Conservation (phyloP, 352 stramenopile genomes). For the Chrysophaeum taylorii region DNA sequence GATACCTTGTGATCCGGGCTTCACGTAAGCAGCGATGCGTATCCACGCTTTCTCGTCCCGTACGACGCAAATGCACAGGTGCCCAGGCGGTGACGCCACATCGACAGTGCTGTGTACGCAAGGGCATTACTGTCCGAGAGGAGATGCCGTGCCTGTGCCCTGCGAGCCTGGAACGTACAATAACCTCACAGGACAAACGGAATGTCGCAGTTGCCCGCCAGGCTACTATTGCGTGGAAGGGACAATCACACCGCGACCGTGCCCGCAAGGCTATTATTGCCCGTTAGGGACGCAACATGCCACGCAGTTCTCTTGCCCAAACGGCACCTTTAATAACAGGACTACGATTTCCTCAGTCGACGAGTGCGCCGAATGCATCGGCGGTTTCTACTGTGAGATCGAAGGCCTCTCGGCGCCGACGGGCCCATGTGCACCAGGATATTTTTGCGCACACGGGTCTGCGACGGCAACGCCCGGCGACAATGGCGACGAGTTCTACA, state of each 20-base stretch:
- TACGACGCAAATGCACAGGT: no score
- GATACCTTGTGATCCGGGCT: constrained; percentile 58
- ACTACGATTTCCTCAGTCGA: constrained; percentile 34
- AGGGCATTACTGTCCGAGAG: background rate
- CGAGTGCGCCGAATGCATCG: constrained; percentile 31
- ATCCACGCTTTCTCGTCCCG: no score
- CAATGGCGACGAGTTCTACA: background rate
- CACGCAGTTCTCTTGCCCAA: constrained; percentile 51
- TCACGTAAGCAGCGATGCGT: no score
- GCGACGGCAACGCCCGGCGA: background rate
- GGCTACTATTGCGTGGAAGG: constrained; percentile 31
- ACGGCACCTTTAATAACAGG: constrained; percentile 58
- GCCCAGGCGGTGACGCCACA: background rate
- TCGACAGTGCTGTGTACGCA: background rate
- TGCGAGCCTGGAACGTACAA: constrained; percentile 74
- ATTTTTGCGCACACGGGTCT: constrained; percentile 59
- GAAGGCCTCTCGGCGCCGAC: constrained; percentile 40
- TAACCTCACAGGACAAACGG: constrained; percentile 40
- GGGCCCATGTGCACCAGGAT: constrained; percentile 67
- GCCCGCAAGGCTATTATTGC: background rate
- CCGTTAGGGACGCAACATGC: background rate
- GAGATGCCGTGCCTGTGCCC: constrained; percentile 31
- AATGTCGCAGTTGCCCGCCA: constrained; percentile 41
- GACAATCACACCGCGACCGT: background rate
- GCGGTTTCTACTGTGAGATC: constrained; percentile 24